Evolutionary conservation across 371 early-diverging fungal genomes (phyloP).

Genomic region (Haplosporangium sp.): DNA sequence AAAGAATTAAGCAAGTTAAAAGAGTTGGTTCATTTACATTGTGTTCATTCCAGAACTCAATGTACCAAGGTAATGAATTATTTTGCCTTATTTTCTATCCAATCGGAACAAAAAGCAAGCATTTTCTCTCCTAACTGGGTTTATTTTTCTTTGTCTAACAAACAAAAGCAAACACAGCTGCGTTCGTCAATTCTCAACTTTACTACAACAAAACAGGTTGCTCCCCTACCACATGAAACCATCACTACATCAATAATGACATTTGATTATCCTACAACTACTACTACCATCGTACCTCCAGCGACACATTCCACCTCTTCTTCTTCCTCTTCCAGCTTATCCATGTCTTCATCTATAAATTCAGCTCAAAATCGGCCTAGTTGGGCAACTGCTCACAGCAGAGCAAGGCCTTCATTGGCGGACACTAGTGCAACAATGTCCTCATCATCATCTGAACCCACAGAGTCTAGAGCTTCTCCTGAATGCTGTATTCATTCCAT

Average conservation of each 20-base stretch:
- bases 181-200: not conserved
- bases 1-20: not conserved
- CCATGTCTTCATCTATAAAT: conserved; percentile 8
- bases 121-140: not conserved
- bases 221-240: conserved; percentile 3
- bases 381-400: conserved; percentile 8
- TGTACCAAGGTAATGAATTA: conserved; percentile 7
- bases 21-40: not conserved
- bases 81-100: not conserved
- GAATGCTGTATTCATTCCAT: not conserved
- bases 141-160: not conserved
- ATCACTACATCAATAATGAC: not conserved
- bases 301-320: conserved; percentile 5
- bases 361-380: not conserved
- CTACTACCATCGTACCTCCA: not conserved
- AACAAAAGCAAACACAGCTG: conserved; percentile 1
- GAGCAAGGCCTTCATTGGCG: conserved; percentile 6
- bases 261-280: not conserved
- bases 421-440: too few relatives aligned
- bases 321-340: conserved; percentile 9
- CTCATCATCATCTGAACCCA: not conserved
- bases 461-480: not conserved
- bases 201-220: not conserved
- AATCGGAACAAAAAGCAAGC: not conserved
- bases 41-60: conserved; percentile 10